Base-by-base conservation (phyloP, 179 eudicot species). In the Beta macrorhiza region DNA sequence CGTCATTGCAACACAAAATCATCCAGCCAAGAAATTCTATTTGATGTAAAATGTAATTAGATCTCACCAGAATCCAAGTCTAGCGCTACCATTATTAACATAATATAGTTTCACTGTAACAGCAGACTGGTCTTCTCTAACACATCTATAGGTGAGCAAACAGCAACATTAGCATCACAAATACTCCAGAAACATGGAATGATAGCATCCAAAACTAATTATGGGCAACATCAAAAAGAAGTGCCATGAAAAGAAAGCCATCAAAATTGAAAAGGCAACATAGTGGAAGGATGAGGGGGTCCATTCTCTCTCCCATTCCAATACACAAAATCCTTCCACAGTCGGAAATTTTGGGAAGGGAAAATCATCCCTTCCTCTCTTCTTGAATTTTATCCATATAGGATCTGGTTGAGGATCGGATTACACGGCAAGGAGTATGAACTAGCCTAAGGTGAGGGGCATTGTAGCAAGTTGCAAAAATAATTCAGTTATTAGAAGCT, bases 11-110 rank as follows among this genome's bases (percentile, higher is more conserved):
- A 45, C 42, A 75, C 59, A 71, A 8, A 58, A 72, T 9, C 72
- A n/a, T 53, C 19, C 17, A 45, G 42, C 37, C 37, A 63, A 52
- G 12, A 77, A 51, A 29, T 52, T 59, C 55, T 13, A 49, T 72
- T 62, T 17, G 7, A 64, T 32, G 68, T 32, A 70, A 55, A 67
- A 17, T 49, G 45, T n/a, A 44, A 81, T 58, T 42, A 80, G 22
- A 75, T 63, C 95, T 91, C 87, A 96, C 99, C 98, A 93, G 80
- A 96, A 92, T 69, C 99, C 99, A 82, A 96, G 89, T 81, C 99
- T 89, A 83, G 99, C 99, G 78, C 99, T 96, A 85, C 99, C 99
- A 87, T 90, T 96, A 77, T 84, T 91, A 20, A 96, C 91, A 85
- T 96, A 96, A 84, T 92, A 94, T 55, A 96, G 78, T 80, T 88